Percentiles rank a stretch among this genome's conserved stretches.
Evolutionary conservation across 2,329 filamentous ascomycete genomes (phyloP).

Genomic region (Fusarium euwallaceae): DNA sequence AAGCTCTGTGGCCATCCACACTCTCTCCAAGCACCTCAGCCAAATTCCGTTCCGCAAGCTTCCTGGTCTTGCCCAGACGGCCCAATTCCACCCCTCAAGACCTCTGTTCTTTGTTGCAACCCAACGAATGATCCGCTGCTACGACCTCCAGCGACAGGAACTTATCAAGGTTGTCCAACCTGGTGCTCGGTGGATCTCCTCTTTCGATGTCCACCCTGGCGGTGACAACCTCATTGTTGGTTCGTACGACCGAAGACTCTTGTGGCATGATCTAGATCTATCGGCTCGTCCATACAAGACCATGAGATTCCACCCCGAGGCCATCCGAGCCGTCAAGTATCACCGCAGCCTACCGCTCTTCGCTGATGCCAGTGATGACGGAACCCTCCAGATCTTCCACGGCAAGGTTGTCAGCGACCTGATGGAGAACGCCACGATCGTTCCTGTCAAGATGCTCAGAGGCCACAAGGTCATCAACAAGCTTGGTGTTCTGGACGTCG

Average conservation of each 20-base stretch:
- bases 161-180: constrained; percentile 94
- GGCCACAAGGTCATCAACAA: constrained; percentile 90
- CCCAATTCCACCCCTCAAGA: constrained; percentile 93
- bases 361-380: constrained; percentile 95
- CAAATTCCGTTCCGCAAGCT: constrained; percentile 90
- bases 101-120: constrained; percentile 97
- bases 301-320: constrained; percentile 92
- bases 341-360: constrained; percentile 89
- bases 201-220: constrained; percentile 91
- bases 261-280: constrained; percentile 98
- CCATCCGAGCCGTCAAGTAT: constrained; percentile 89
- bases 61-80: constrained; percentile 84
- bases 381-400: constrained; percentile 95
- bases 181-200: constrained; percentile 92
- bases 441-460: constrained; percentile 92
- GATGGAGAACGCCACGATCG: constrained; percentile 96
- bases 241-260: constrained; percentile 90
- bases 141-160: constrained; percentile 92
- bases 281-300: constrained; percentile 95
- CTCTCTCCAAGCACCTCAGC: constrained; percentile 92
- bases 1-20: constrained; percentile 92
- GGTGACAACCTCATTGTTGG: constrained; percentile 96
- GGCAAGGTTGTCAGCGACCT: constrained; percentile 94
- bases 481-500: constrained; percentile 90
- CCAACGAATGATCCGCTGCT: constrained; percentile 91